Evolutionary conservation across 345 rosid species (phyloP), one percentile per base, ranked within the genome.

Genomic region (Bretschneidera sinensis): DNA sequence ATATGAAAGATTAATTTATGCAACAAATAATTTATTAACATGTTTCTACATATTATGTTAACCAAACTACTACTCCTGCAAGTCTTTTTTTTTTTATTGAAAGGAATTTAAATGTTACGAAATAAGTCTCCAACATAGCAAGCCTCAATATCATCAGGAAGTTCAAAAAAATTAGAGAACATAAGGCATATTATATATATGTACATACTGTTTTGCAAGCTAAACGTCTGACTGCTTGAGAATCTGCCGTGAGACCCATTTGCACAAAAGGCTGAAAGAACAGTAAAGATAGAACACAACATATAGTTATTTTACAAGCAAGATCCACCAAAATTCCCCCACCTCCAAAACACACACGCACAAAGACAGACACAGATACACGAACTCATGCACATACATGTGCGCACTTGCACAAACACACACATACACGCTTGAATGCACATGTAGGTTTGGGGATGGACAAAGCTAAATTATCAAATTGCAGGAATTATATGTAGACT

Each of bases 141-240:
- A 62, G 25, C 17, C 19, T 39, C 55, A 18, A 18, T 25, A 21
- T n/a, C 59, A 47, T 55, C 39, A 59, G 31, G n/a, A 54, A 59
- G 43, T 19, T 28, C 31, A 33, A 23, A 49, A 22, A 43, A 62
- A 64, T 3, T 18, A 50, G 8, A 54, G 28, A 71, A 51, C 7
- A 60, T 15, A 47, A 58, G 65, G 43, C 43, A 51, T 43, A 48
- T 8, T 17, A n/a, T 35, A 22, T 39, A 52, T n/a, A 55, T 24
- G 21, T 15, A 71, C 87, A 57, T 72, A 92, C 98, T 48, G 94
- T 84, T 72, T 84, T 87, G 85, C 97, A 92, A 72, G 89, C 87
- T 21, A 92, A 74, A 72, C 76, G 53, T 72, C 78, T 79, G 39
- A 87, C 82, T 17, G 33, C 51, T 33, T 75, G 76, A 69, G 97